phyloP scores from a whole-genome alignment of 768 basidiomycete species.

The Termitomyces sp. region DNA sequence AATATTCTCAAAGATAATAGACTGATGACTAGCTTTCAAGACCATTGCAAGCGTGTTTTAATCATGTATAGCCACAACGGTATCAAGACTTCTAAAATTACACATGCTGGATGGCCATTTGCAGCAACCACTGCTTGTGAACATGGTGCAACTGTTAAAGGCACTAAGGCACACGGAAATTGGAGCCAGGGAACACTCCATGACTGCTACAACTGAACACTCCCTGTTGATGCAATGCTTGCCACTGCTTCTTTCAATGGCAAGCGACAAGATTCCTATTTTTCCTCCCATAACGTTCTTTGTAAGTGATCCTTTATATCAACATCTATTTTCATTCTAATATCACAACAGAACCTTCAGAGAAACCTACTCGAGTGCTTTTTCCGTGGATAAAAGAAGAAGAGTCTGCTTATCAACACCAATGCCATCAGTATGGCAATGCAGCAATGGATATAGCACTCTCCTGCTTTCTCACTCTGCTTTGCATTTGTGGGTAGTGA shows the following conservation, averaged over 20 bases:
- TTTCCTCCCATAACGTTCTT: slow-evolving; percentile 7
- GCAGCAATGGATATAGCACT: slow-evolving; percentile 16
- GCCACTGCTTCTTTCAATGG: slow-evolving; percentile 23
- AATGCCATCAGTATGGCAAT: not conserved
- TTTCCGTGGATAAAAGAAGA: slow-evolving; percentile 10
- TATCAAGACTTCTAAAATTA: slow-evolving; percentile 10
- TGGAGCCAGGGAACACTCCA: slow-evolving; percentile 13
- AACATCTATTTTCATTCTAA: not conserved
- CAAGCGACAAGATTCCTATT: slow-evolving; percentile 18
- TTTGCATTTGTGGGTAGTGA: slow-evolving; percentile 14
- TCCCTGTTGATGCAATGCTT: slow-evolving; percentile 22
- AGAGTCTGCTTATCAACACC: not conserved
- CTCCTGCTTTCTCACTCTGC: slow-evolving; percentile 18
- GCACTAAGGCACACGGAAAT: slow-evolving; percentile 20
- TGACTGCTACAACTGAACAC: slow-evolving; percentile 19
- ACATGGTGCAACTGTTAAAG: slow-evolving; percentile 18
- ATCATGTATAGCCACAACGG: slow-evolving; percentile 19
- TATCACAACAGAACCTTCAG: slow-evolving; percentile 19
- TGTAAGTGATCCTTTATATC: slow-evolving; percentile 7
- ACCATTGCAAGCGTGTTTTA: slow-evolving; percentile 21
- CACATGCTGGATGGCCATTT: slow-evolving; percentile 11
- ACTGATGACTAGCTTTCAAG: slow-evolving; percentile 10
- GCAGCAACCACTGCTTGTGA: slow-evolving; percentile 17
- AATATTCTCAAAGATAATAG: not conserved
- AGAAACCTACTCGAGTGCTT: slow-evolving; percentile 3